A percentile compares a stretch with the other conserved stretches of the same genome.
Evolutionary conservation across 2,329 filamentous ascomycete species (phyloP).

Genomic region (Colletotrichum scovillei): DNA sequence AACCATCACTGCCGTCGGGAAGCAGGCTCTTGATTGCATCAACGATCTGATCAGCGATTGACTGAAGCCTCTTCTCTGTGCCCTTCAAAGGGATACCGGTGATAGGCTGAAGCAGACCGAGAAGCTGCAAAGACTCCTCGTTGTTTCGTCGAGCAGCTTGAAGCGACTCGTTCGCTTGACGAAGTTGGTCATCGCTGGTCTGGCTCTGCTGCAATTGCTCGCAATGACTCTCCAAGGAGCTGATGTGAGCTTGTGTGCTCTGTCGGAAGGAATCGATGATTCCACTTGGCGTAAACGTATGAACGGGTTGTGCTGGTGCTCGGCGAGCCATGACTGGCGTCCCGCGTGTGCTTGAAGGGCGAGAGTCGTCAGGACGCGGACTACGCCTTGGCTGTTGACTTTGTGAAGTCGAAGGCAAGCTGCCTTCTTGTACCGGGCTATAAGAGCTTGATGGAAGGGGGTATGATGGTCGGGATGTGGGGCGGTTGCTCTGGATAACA

Average conservation of each 20-base stretch:
- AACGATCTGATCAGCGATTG: conserved; percentile 24
- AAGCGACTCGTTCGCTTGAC: neutral
- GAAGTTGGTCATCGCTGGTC: conserved; percentile 1
- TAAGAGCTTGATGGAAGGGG: conserved; percentile 22
- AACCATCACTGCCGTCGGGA: neutral
- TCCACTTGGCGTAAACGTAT: conserved; percentile 25
- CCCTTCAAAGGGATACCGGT: conserved; percentile 26
- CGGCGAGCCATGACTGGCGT: conserved; percentile 31
- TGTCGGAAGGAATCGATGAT: conserved; percentile 30
- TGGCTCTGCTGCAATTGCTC: conserved; percentile 22
- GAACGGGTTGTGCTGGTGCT: conserved; percentile 16
- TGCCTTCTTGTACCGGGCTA: conserved; percentile 22
- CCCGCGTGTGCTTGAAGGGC: conserved; percentile 19
- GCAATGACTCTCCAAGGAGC: conserved; percentile 12
- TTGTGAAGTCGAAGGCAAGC: conserved; percentile 19
- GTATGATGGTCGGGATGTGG: conserved; percentile 16
- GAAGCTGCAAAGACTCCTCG: conserved; percentile 15
- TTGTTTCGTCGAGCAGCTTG: conserved; percentile 8
- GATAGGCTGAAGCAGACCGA: conserved; percentile 23
- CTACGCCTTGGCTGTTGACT: conserved; percentile 25
- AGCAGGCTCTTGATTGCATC: conserved; percentile 7
- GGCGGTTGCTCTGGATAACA: conserved; percentile 27
- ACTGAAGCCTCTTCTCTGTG: conserved; percentile 28
- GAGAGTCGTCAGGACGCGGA: conserved; percentile 24
- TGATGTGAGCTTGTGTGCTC: conserved; percentile 7